Percentiles rank a stretch among this genome's conserved stretches.
These are phyloP conservation scores for Aspergillus panamensis DNA, from an alignment of 495 filamentous ascomycete genomes.

Conservation along the genomic window DNA sequence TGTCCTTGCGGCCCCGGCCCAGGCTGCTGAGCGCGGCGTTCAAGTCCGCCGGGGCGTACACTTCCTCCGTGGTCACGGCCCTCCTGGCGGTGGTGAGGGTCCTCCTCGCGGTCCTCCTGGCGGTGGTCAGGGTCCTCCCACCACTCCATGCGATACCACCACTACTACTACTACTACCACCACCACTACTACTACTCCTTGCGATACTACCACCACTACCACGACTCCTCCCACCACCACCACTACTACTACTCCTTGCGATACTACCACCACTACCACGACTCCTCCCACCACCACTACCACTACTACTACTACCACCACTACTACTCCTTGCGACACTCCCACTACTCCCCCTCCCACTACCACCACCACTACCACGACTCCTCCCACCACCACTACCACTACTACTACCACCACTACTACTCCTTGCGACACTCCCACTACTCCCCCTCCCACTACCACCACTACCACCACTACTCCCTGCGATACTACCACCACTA, in stretches of 20 bases:
- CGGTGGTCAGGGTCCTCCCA: neutral
- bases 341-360: slow-evolving; percentile 2
- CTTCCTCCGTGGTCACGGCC: neutral
- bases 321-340: neutral
- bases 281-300: neutral
- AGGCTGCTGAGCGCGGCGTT: slow-evolving; percentile 5
- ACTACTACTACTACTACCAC: neutral
- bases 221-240: neutral
- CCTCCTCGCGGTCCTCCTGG: neutral
- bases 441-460: neutral
- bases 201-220: neutral
- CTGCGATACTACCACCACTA: neutral
- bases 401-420: neutral
- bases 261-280: neutral
- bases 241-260: neutral
- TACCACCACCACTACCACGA: neutral
- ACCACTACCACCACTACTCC: neutral
- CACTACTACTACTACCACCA: neutral
- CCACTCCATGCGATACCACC: neutral
- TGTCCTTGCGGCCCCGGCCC: slow-evolving; percentile 14
- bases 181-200: neutral
- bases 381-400: neutral
- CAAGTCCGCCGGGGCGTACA: neutral
- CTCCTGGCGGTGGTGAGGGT: neutral
- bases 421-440: slow-evolving; percentile 7